Base-by-base conservation (phyloP, 768 basidiomycete species). In the Lactifluus pinguis region DNA sequence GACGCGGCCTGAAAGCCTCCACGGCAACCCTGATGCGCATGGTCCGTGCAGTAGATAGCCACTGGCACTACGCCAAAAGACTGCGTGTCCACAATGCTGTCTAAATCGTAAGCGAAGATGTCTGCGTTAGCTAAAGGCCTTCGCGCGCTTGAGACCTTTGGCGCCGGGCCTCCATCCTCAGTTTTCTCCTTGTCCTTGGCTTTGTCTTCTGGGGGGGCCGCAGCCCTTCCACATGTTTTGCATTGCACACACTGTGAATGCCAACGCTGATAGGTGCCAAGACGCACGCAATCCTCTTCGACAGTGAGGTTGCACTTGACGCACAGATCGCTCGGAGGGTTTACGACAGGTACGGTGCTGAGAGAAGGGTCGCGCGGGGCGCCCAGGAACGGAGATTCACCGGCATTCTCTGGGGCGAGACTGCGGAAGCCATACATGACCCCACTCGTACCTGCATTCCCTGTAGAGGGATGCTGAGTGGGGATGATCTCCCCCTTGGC, bases 201-300 rank as follows among this genome's bases (percentile, higher is more conserved):
- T 64, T 77, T 77, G 53, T 76, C 72, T 49, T 74, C 76, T 6
- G 81, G 82, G 39, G 83, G 80, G 25, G 83, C 83, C 29, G 92
- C 89, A 30, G 77, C 77, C 70, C 86, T 90, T 9, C 91, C 89
- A 68, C 95, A 98, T 21, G 76, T 76, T 14, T 73, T 75, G 66
- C 97, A 99, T 60, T 87, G 84, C n/a, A 99, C 76, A 71, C 97
- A 99, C 36, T 89, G 80, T 2, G 92, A 90, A 73, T 99, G 97
- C 97, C 97, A 98, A 49, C 95, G 81, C 69, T 92, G 87, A 74
- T 94, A 95, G n/a, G 93, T 95, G 38, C 94, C 97, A 32, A 95
- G 75, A 59, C 97, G 82, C 49, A 92, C 89, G 69, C 97, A 98
- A 66, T 98, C 97, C 71, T 99, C 97, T 74, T 99, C 97, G 25